Conservation (phyloP, 1,284 basidiomycete genomes). For the Ceratobasidium sp. region DNA sequence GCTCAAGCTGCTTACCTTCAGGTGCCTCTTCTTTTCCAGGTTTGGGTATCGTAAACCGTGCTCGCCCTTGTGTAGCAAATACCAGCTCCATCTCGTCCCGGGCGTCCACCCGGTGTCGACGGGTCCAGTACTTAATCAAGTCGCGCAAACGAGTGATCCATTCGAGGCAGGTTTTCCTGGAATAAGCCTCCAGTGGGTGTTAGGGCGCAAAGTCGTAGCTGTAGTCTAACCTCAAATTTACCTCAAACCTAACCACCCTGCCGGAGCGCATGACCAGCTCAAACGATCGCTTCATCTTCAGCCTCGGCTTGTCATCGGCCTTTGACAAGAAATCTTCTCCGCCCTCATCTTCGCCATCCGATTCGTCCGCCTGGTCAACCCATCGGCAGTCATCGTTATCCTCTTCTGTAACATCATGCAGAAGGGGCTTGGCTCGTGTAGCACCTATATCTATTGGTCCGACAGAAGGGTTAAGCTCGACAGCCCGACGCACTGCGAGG, state of each 20-base stretch:
- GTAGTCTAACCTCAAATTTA: constrained; percentile 52
- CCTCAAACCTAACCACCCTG: constrained; percentile 78
- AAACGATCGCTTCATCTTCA: constrained; percentile 76
- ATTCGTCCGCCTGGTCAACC: constrained; percentile 59
- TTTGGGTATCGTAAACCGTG: constrained; percentile 61
- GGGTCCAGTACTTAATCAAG: constrained; percentile 79
- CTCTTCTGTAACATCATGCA: constrained; percentile 20
- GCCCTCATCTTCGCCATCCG: constrained; percentile 71
- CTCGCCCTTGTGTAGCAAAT: constrained; percentile 62
- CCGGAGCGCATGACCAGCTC: constrained; percentile 79
- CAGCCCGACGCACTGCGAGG: constrained; percentile 70
- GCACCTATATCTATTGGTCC: constrained; percentile 23
- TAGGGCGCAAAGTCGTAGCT: constrained; percentile 60
- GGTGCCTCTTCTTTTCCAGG: constrained; percentile 37
- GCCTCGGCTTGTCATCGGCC: constrained; percentile 59
- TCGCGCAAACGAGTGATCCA: constrained; percentile 80
- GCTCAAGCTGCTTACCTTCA: constrained; percentile 5
- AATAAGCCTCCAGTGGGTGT: constrained; percentile 50
- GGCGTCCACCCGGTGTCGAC: constrained; percentile 74
- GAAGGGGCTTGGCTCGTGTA: constrained; percentile 19
- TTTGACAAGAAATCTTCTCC: constrained; percentile 69
- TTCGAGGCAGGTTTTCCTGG: constrained; percentile 68
- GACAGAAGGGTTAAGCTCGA: constrained; percentile 59
- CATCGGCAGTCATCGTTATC: constrained; percentile 56
- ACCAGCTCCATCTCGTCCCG: constrained; percentile 81